Evolutionary conservation across 2,329 filamentous ascomycete species (phyloP).

Genomic region (Colletotrichum godetiae): DNA sequence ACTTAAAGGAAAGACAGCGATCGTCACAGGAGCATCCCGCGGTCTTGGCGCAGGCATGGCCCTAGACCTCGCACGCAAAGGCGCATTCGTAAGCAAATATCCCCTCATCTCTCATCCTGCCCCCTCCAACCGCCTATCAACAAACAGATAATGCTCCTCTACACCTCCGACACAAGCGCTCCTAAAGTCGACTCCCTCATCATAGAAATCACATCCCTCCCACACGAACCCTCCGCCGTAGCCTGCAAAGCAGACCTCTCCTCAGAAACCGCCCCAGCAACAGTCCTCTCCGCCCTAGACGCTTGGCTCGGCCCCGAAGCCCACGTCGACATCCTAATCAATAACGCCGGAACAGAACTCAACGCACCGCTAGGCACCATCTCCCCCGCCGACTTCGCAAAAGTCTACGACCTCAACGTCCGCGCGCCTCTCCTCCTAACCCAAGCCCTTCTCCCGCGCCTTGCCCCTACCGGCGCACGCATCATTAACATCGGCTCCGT

Average conservation of each 20-base stretch:
- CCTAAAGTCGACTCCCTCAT: slow-evolving; percentile 25
- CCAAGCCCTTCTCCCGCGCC: slow-evolving; percentile 62
- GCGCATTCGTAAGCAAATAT: slow-evolving; percentile 36
- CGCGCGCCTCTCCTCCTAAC: slow-evolving; percentile 64
- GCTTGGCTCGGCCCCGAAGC: slow-evolving; percentile 35
- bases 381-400: slow-evolving; percentile 61
- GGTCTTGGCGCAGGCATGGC: slow-evolving; percentile 40
- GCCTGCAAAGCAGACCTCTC: slow-evolving; percentile 40
- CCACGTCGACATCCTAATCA: slow-evolving; percentile 48
- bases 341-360: slow-evolving; percentile 52
- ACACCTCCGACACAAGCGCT: slow-evolving; percentile 37
- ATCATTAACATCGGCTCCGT: slow-evolving; percentile 72
- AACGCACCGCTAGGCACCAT: slow-evolving; percentile 52
- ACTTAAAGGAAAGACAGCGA: slow-evolving; percentile 37
- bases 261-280: slow-evolving; percentile 32
- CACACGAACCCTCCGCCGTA: slow-evolving; percentile 14
- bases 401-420: slow-evolving; percentile 68
- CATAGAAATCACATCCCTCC: slow-evolving; percentile 33
- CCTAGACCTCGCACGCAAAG: slow-evolving; percentile 38
- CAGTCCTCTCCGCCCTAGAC: slow-evolving; percentile 48
- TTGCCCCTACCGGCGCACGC: slow-evolving; percentile 54
- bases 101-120: not conserved
- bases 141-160: slow-evolving; percentile 37
- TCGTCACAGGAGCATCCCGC: slow-evolving; percentile 40
- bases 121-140: not conserved